phyloP scores from a whole-genome alignment of 2,329 filamentous ascomycete species.

The Exophiala bonariae region DNA sequence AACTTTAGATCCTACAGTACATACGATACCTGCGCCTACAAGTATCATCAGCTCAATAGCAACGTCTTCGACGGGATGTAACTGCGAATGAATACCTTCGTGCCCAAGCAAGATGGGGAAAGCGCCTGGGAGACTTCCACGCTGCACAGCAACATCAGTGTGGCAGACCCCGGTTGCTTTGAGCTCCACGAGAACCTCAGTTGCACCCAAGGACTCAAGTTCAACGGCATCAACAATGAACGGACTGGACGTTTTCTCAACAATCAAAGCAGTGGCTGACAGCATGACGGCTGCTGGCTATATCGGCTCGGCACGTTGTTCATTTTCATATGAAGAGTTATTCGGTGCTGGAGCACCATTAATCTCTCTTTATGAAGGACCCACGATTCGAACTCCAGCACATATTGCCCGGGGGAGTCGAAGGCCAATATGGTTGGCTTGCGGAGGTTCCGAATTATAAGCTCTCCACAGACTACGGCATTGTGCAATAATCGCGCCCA shows the following conservation, averaged over 20 bases:
- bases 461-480: no score
- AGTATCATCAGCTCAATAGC: no score
- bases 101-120: constrained; percentile 54
- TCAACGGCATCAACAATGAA: neutral
- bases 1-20: constrained; percentile 41
- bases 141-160: constrained; percentile 48
- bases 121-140: constrained; percentile 38
- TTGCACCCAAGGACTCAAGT: constrained; percentile 15
- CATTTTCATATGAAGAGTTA: no score
- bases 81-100: constrained; percentile 43
- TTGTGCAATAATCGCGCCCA: no score
- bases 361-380: no score
- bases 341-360: no score
- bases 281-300: no score
- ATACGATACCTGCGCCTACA: constrained; percentile 47
- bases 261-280: constrained; percentile 2
- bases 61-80: neutral
- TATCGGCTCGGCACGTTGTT: no score
- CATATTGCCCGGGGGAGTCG: no score
- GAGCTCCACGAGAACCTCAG: constrained; percentile 55
- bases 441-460: no score
- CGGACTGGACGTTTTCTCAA: neutral
- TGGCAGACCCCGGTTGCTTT: constrained; percentile 57
- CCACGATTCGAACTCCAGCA: no score
- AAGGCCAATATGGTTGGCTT: no score